A percentile compares a stretch with the other conserved stretches of the same genome.
phyloP scores from a whole-genome alignment of 352 stramenopile species.

The Globisporangium takayamanum region DNA sequence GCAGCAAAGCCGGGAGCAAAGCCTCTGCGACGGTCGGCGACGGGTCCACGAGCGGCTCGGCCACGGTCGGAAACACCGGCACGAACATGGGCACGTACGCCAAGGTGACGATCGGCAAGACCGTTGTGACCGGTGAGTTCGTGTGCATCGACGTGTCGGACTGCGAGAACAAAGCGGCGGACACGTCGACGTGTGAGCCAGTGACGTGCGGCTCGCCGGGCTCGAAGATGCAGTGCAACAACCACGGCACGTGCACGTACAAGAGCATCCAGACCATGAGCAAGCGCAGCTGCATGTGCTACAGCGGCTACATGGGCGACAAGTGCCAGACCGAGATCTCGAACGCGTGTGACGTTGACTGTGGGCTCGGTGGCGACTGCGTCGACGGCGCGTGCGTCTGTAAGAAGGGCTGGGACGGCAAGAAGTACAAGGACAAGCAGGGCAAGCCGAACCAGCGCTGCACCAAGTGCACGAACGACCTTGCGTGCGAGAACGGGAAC shows the following conservation, averaged over 20 bases:
- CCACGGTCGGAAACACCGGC: conserved; percentile 16
- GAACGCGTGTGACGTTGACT: conserved; percentile 31
- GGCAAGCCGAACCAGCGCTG: conserved; percentile 23
- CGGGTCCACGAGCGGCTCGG: neutral
- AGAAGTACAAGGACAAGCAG: conserved; percentile 22
- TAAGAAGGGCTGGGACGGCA: conserved; percentile 29
- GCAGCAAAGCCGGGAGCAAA: conserved; percentile 1
- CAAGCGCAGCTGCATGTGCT: conserved; percentile 50
- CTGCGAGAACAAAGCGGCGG: conserved; percentile 1
- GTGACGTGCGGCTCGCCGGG: conserved; percentile 28
- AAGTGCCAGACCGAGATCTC: conserved; percentile 22
- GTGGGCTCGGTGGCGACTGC: conserved; percentile 26
- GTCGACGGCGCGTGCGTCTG: conserved; percentile 25
- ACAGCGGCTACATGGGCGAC: conserved; percentile 26
- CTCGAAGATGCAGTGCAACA: conserved; percentile 48
- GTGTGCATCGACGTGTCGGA: conserved; percentile 5
- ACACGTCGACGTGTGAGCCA: conserved; percentile 18
- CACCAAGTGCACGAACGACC: conserved; percentile 31
- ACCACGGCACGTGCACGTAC: conserved; percentile 75
- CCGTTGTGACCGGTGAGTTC: conserved; percentile 47
- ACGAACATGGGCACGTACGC: conserved; percentile 29
- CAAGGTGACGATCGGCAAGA: conserved; percentile 47
- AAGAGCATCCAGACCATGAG: conserved; percentile 51
- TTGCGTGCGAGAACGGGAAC: conserved; percentile 28
- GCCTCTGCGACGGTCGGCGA: conserved; percentile 3